phyloP scores from a whole-genome alignment of 1,139 yeast genomes.

The Kluyveromyces sp. region DNA sequence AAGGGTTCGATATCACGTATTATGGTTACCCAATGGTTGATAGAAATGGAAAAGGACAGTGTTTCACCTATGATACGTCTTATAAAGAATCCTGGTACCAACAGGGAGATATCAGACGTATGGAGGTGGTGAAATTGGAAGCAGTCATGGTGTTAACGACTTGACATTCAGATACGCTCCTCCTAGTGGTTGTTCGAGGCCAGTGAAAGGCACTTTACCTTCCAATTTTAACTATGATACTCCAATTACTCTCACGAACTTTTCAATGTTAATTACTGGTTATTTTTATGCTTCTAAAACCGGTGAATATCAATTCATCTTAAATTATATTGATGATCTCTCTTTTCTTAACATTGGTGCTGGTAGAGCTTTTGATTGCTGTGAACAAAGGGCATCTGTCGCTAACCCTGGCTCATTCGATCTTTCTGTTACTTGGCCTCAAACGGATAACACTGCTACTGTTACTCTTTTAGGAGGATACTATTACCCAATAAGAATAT shows the following conservation, averaged over 20 bases:
- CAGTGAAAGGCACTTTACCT: conserved; percentile 4
- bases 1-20: conserved; percentile 3
- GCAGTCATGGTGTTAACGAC: conserved; percentile 9
- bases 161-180: conserved; percentile 6
- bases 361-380: conserved; percentile 11
- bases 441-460: conserved; percentile 1
- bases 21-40: conserved; percentile 1
- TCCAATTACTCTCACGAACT: conserved; percentile 8
- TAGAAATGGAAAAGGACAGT: not conserved
- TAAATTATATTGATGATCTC: conserved; percentile 13
- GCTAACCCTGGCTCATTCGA: conserved; percentile 9
- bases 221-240: conserved; percentile 9
- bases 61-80: not conserved
- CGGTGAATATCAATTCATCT: conserved; percentile 8
- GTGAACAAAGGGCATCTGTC: conserved; percentile 4
- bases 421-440: conserved; percentile 9
- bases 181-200: not conserved
- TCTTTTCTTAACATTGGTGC: conserved; percentile 12
- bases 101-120: not conserved
- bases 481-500: conserved; percentile 14
- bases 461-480: conserved; percentile 8
- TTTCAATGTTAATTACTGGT: conserved; percentile 12
- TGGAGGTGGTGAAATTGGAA: not conserved
- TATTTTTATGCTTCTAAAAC: conserved; percentile 10
- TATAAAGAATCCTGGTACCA: not conserved